Base-by-base conservation (phyloP, 192 early-diverging fungal genomes). In the Dimargaris cristalligena region DNA sequence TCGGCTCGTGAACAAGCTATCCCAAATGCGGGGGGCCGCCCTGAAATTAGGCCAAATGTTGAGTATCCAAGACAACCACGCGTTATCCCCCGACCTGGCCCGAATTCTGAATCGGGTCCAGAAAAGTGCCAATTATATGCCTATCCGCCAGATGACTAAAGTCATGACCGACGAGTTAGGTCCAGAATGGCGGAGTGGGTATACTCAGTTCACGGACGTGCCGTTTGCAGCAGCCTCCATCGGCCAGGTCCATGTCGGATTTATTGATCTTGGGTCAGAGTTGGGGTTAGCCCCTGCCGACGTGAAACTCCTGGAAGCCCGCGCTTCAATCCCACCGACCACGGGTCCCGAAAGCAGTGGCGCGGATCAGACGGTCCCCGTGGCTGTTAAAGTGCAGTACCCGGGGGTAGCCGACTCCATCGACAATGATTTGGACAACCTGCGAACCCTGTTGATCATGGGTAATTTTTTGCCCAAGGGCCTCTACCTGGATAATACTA, bases 31-130 rank as follows among this genome's bases (percentile, higher is more conserved):
- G 35, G 95, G 95, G 1, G 95, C 95, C 0, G 95, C 95, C 4
- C 70, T 98, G 18, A 98, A 98, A 63, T 78, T 98, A 34, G 95
- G 92, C 4, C 95, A 98, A 67, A 96, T 98, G 91, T 65, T 98
- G 1, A 89, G 86, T 64, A 98, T 98, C 62, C 95, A 98, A 73
- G 82, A 84, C 47, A 79, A 81, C 30, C 75, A 74, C 44, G 77
- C 80, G 69, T 59, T 95, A 26, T 82, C 94, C 1, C 73, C 74
- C 31, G 88, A 94, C 62, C 63, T 98, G 26, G 84, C 90, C 47
- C 64, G 81, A 34, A 76, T 98, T 4, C 63, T 98, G 46, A 66
- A 86, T 52, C 79, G 87, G 13, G 92, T 98, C 23, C 95, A 98
- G 65, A 89, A 91, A 61, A 80, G 78, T 11, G 95, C 95, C 35